A percentile compares a stretch with the other conserved stretches of the same genome.
phyloP scores from a whole-genome alignment of 768 basidiomycete species.

The Termitomyces sp. region DNA sequence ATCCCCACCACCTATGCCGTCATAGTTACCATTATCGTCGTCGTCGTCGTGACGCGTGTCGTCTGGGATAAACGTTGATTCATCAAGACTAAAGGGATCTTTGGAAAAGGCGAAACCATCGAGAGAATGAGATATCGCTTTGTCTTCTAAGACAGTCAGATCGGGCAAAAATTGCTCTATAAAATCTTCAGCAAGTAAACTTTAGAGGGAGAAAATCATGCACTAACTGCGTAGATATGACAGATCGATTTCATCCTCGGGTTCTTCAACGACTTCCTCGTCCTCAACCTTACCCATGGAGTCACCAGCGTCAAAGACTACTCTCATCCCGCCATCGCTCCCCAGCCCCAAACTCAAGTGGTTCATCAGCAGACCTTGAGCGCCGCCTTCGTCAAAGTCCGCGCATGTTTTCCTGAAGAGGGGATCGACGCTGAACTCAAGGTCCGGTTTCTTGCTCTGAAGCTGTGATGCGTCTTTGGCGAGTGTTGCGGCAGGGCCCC shows the following conservation, averaged over 20 bases:
- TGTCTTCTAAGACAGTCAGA: conserved; percentile 57
- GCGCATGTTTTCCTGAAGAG: conserved; percentile 97
- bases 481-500: conserved; percentile 80
- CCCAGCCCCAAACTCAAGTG: conserved; percentile 81
- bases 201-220: conserved; percentile 2
- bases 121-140: conserved; percentile 80
- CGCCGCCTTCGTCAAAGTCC: conserved; percentile 98
- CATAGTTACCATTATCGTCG: conserved; percentile 15
- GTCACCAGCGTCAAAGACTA: conserved; percentile 96
- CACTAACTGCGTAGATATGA: conserved; percentile 59
- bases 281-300: conserved; percentile 80
- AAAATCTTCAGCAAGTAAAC: conserved; percentile 8
- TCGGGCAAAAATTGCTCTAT: conserved; percentile 75
- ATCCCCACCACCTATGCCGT: conserved; percentile 27
- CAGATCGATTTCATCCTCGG: conserved; percentile 66
- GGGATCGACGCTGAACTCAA: conserved; percentile 96
- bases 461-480: conserved; percentile 82
- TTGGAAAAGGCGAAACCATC: conserved; percentile 81
- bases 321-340: conserved; percentile 77
- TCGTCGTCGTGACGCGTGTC: conserved; percentile 42
- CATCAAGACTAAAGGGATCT: conserved; percentile 60
- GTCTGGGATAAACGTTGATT: conserved; percentile 58
- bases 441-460: conserved; percentile 88
- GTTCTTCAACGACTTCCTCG: conserved; percentile 71
- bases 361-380: conserved; percentile 95